phyloP scores from a whole-genome alignment of 805 yeast genomes.

The Ogataea populi-albae region DNA sequence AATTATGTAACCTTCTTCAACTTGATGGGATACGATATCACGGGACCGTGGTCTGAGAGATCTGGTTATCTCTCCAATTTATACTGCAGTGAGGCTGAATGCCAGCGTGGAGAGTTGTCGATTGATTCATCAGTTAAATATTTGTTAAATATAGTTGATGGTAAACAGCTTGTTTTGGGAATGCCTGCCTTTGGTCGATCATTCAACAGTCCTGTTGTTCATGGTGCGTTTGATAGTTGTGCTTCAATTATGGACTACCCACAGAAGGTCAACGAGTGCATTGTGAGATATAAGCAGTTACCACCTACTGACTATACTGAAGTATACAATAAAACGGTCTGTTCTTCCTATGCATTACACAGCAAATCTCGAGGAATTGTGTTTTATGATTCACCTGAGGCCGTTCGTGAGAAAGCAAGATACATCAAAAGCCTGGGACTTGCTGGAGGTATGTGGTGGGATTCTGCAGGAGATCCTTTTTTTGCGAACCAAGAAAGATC shows the following conservation, averaged over 20 bases:
- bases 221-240: slow-evolving; percentile 19
- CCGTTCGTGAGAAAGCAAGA: slow-evolving; percentile 55
- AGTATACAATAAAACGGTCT: slow-evolving; percentile 47
- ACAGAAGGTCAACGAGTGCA: slow-evolving; percentile 20
- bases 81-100: slow-evolving; percentile 26
- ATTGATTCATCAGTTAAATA: slow-evolving; percentile 43
- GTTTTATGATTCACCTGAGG: slow-evolving; percentile 62
- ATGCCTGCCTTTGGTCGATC: slow-evolving; percentile 81
- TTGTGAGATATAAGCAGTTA: slow-evolving; percentile 20
- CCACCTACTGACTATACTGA: slow-evolving; percentile 37
- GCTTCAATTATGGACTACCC: slow-evolving; percentile 13
- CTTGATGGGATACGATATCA: slow-evolving; percentile 87
- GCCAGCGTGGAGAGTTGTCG: slow-evolving; percentile 31
- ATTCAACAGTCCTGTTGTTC: slow-evolving; percentile 16
- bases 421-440: slow-evolving; percentile 48
- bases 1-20: slow-evolving; percentile 67
- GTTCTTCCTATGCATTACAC: slow-evolving; percentile 55
- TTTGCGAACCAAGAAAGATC: slow-evolving; percentile 34
- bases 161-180: slow-evolving; percentile 63
- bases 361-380: slow-evolving; percentile 39
- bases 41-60: slow-evolving; percentile 68
- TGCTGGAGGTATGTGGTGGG: slow-evolving; percentile 97
- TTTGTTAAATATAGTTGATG: slow-evolving; percentile 23
- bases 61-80: slow-evolving; percentile 74
- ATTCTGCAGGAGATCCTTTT: slow-evolving; percentile 69